Evolutionary conservation across 2,329 filamentous ascomycete genomes (phyloP), one percentile per base, ranked within the genome.

Genomic region (Dactylellina haptotyla): DNA sequence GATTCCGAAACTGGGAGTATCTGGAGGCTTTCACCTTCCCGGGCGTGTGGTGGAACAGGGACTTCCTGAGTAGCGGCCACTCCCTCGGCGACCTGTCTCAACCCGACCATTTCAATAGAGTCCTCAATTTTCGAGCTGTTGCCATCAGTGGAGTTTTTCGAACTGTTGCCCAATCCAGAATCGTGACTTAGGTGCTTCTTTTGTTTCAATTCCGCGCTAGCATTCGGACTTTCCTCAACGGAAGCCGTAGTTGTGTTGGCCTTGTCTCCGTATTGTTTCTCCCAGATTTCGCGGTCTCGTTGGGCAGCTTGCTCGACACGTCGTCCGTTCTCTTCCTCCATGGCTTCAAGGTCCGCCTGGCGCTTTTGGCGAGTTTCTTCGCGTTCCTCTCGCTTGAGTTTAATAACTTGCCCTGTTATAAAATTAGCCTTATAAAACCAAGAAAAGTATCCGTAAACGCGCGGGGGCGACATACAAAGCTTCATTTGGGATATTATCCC

Each of bases 401-500:
- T 73, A 43, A 73, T 73, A 32, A 73, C 69, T 66, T 81, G 75
- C 85, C 82, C n/a, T 82, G 78, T 23, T 82, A 80, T 81, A 37
- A 83, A 72, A 30, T 67, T 59, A 67, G 63, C 46, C 34, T 62
- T 12, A 2, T 81, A 83, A 28, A 28, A 20, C 10, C 16, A 18
- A 39, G 30, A 18, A 39, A 54, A 39, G n/a, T 16, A 8, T 54
- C 18, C 30, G 18, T 37, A 12, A 37, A 25, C 41, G 41, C 16
- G 37, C 32, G 16, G 16, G 32, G n/a, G n/a, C n/a, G 32, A 84
- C 75, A 88, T 92, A 93, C 93, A 97, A 12, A 97, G 83, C 77
- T 89, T 91, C 77, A 95, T 83, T 80, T 98, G 94, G 0, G 92
- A 96, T 45, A 96, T 85, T 23, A 97, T 83, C 1, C 93, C 93